Evolutionary conservation across 2,329 filamentous ascomycete species (phyloP).

Genomic region (Myriosclerotinia scirpicola): DNA sequence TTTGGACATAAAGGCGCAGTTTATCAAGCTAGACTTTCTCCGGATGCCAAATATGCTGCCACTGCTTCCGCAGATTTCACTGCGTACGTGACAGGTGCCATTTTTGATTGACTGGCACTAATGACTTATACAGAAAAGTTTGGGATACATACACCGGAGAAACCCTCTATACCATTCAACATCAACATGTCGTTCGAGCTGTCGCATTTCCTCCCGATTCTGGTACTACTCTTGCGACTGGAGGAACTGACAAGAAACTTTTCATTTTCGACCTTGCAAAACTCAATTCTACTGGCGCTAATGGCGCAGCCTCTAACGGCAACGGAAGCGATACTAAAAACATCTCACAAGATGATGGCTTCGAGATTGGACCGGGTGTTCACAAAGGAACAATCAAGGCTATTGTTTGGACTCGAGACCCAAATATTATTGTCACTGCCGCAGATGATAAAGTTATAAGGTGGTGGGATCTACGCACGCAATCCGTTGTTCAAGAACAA

Average conservation of each 20-base stretch:
- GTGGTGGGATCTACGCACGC: conserved; percentile 87
- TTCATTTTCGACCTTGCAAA: conserved; percentile 83
- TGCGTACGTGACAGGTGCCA: conserved; percentile 57
- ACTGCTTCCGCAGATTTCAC: conserved; percentile 97
- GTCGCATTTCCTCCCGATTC: conserved; percentile 84
- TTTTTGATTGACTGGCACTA: conserved; percentile 34
- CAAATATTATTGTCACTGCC: conserved; percentile 86
- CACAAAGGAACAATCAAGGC: conserved; percentile 92
- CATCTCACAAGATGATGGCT: conserved; percentile 62
- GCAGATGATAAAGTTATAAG: conserved; percentile 87
- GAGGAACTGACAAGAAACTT: conserved; percentile 94
- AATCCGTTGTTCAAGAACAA: conserved; percentile 72
- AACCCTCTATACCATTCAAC: conserved; percentile 79
- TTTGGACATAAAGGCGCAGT: conserved; percentile 98
- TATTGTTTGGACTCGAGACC: conserved; percentile 89
- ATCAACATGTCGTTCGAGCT: conserved; percentile 92
- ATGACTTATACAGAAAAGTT: conserved; percentile 66
- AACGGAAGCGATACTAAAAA: conserved; percentile 44
- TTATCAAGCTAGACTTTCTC: conserved; percentile 90
- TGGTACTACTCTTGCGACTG: conserved; percentile 84
- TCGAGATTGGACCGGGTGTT: conserved; percentile 82
- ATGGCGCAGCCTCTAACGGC: conserved; percentile 33
- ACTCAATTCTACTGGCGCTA: conserved; percentile 39
- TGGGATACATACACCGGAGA: conserved; percentile 98
- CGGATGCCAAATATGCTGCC: conserved; percentile 82